Conservation (phyloP, 1,139 yeast species). For the Blastobotrys arbuscula region DNA sequence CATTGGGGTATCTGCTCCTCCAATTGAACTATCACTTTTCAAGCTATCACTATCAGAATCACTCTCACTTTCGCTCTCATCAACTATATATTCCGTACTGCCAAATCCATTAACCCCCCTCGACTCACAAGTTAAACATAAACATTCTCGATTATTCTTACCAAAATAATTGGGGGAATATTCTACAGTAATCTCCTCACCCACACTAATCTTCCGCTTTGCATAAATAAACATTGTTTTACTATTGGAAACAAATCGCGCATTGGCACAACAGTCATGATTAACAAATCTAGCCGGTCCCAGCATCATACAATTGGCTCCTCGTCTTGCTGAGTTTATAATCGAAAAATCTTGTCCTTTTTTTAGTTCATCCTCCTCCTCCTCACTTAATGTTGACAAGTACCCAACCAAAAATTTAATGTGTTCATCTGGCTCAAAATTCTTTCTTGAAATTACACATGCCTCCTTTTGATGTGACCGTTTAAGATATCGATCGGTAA, state of each 20-base stretch:
- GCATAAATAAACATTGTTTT: constrained; percentile 35
- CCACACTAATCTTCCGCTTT: constrained; percentile 33
- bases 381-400: constrained; percentile 36
- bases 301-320: constrained; percentile 39
- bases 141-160: constrained; percentile 38
- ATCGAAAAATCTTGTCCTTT: constrained; percentile 39
- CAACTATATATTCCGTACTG: not conserved
- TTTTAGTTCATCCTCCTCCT: constrained; percentile 32
- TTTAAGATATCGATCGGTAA: constrained; percentile 39
- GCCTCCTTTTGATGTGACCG: constrained; percentile 35
- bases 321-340: constrained; percentile 35
- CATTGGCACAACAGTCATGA: constrained; percentile 43
- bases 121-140: constrained; percentile 42
- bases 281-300: constrained; percentile 47
- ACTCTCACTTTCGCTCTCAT: not conserved
- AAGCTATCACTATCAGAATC: not conserved
- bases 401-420: constrained; percentile 37
- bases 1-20: constrained; percentile 4
- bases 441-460: constrained; percentile 37
- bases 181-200: constrained; percentile 44
- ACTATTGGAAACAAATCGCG: constrained; percentile 34
- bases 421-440: constrained; percentile 33
- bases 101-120: constrained; percentile 24
- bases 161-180: constrained; percentile 44
- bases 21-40: not conserved